phyloP scores from a whole-genome alignment of 257 asterid genomes.

The Eustoma russellianum region DNA sequence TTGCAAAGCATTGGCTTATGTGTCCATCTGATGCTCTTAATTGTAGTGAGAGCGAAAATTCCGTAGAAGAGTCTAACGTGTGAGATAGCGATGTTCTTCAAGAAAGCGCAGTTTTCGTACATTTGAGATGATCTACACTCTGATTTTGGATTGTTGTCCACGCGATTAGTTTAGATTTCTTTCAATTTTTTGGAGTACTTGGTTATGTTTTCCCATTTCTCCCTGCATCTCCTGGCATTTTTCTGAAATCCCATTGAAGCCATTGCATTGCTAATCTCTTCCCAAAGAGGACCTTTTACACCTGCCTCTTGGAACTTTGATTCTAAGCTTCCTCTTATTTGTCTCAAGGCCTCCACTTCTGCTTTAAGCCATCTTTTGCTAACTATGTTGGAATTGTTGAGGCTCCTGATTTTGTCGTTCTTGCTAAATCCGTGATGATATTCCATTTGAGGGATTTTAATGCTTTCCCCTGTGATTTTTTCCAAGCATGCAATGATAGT shows the following conservation, averaged over 20 bases:
- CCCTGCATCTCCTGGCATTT: constrained; percentile 47
- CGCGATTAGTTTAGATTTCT: constrained; percentile 11
- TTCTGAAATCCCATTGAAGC: constrained; percentile 31
- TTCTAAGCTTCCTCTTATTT: constrained; percentile 26
- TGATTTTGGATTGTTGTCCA: no score
- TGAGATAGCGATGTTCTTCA: no score
- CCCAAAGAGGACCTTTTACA: constrained; percentile 15
- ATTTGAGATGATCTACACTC: no score
- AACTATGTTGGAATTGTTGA: background rate
- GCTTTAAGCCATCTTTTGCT: constrained; percentile 21
- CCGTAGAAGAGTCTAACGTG: no score
- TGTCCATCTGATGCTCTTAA: no score
- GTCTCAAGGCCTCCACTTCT: constrained; percentile 37
- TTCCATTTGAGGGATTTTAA: constrained; percentile 13
- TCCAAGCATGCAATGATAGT: constrained; percentile 46
- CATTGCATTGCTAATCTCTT: constrained; percentile 18
- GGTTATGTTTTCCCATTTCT: constrained; percentile 66
- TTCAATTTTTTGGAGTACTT: constrained; percentile 45
- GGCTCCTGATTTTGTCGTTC: background rate
- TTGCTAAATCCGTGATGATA: background rate
- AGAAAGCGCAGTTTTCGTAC: no score
- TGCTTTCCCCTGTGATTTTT: constrained; percentile 41
- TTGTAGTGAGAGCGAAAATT: no score
- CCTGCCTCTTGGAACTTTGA: constrained; percentile 9
- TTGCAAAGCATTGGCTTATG: no score